Conservation (phyloP, 2,329 filamentous ascomycete genomes). For the Tolypocladium amazonense region DNA sequence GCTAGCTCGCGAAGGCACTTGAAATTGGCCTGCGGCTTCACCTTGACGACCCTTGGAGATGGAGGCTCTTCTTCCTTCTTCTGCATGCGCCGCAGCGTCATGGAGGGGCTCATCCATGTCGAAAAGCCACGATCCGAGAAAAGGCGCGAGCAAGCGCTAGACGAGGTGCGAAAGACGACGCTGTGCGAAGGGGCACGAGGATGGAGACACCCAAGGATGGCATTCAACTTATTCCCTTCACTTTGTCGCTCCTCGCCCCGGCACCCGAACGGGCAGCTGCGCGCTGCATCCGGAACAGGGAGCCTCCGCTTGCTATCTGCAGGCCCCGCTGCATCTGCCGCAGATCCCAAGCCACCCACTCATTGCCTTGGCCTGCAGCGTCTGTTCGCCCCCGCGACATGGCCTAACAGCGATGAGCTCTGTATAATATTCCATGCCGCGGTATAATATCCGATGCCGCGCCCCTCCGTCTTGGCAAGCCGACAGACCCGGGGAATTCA, state of each 20-base stretch:
- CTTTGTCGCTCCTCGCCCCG: background rate
- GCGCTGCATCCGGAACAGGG: background rate
- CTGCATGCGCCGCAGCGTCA: background rate
- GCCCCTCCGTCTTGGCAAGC: background rate
- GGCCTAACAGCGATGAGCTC: background rate
- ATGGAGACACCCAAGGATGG: background rate
- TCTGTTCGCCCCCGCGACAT: background rate
- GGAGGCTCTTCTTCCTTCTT: background rate
- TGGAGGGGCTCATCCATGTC: background rate
- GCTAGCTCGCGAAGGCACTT: too few species aligned
- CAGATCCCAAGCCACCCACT: background rate
- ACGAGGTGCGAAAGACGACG: too few species aligned
- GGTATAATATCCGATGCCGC: background rate
- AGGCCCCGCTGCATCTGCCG: background rate
- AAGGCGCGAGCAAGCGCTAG: background rate
- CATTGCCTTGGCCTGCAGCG: background rate
- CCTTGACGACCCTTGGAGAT: background rate
- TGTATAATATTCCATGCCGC: background rate
- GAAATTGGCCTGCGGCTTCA: background rate
- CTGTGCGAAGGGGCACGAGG: background rate
- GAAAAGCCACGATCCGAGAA: background rate
- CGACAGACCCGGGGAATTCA: background rate
- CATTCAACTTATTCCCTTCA: background rate
- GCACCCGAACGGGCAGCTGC: background rate
- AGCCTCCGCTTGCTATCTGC: background rate